phyloP scores from a whole-genome alignment of 2,329 filamentous ascomycete genomes.

The Didymella segeticola region DNA sequence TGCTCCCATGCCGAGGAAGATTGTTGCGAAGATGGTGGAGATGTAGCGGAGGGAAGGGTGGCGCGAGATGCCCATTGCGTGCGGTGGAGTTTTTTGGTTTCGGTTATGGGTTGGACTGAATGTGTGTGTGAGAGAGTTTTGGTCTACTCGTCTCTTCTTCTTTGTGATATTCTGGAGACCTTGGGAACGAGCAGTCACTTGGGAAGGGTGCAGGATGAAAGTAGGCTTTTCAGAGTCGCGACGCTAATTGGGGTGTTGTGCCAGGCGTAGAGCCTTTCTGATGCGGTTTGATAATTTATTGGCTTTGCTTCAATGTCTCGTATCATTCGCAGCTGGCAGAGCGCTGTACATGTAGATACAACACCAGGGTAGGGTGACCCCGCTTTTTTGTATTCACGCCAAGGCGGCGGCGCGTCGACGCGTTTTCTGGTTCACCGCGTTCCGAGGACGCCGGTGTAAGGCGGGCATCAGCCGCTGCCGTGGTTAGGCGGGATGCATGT shows the following conservation, averaged over 20 bases:
- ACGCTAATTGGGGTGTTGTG: too few species aligned
- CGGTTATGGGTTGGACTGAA: background rate
- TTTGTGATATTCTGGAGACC: too few species aligned
- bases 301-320: too few species aligned
- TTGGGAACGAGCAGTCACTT: too few species aligned
- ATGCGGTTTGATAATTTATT: too few species aligned
- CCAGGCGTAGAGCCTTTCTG: too few species aligned
- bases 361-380: background rate
- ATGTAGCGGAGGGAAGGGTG: conserved; percentile 15
- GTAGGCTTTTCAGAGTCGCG: too few species aligned
- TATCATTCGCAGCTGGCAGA: too few species aligned
- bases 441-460: conserved; percentile 5
- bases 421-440: background rate
- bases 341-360: too few species aligned
- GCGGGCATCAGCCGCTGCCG: background rate
- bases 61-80: background rate
- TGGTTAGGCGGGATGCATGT: background rate
- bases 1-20: conserved; percentile 48
- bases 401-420: background rate
- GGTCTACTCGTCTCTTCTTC: too few species aligned
- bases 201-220: too few species aligned
- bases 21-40: conserved; percentile 32
- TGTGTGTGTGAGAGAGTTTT: background rate
- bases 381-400: conserved; percentile 7
- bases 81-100: background rate